A percentile compares a stretch with the other conserved stretches of the same genome.
These are phyloP conservation scores for Scytalidium sp. DNA, from an alignment of 2,329 filamentous ascomycete species.

Conservation along the genomic window DNA sequence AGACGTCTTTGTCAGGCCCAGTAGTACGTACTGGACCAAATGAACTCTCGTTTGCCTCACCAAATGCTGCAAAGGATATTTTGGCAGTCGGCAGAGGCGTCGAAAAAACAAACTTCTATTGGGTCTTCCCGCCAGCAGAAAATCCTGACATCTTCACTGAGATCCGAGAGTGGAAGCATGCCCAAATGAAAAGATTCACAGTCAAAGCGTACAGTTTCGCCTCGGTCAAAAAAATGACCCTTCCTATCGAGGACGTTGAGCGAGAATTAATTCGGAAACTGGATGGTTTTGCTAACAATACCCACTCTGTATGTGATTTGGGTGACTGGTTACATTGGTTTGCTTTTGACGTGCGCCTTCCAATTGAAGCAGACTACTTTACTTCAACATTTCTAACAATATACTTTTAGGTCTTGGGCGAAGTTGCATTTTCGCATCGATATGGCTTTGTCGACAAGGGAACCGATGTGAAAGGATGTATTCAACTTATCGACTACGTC, in stretches of 20 bases:
- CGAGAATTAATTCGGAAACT: conserved; percentile 35
- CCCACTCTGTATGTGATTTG: too few species aligned
- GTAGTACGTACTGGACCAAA: conserved; percentile 45
- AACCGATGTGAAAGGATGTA: conserved; percentile 46
- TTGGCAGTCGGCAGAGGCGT: conserved; percentile 49
- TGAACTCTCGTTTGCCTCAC: conserved; percentile 44
- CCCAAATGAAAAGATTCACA: conserved; percentile 43
- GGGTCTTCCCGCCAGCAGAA: conserved; percentile 52
- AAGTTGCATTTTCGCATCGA: conserved; percentile 33
- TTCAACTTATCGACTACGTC: conserved; percentile 49
- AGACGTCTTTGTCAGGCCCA: too few species aligned
- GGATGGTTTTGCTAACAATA: neutral
- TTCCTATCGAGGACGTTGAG: conserved; percentile 47
- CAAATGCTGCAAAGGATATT: conserved; percentile 41
- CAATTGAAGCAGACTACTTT: too few species aligned
- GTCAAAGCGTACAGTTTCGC: conserved; percentile 47
- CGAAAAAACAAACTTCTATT: conserved; percentile 51
- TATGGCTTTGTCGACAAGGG: conserved; percentile 51
- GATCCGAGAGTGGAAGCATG: conserved; percentile 50
- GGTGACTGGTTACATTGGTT: conserved; percentile 30
- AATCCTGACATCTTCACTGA: conserved; percentile 59
- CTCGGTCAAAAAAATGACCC: conserved; percentile 48
- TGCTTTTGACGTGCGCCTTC: conserved; percentile 31
- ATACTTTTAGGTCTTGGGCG: conserved; percentile 31
- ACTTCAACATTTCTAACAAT: too few species aligned